These are phyloP conservation scores for Xerocomus amazonicus DNA, from an alignment of 1,284 basidiomycete species.

Conservation along the genomic window DNA sequence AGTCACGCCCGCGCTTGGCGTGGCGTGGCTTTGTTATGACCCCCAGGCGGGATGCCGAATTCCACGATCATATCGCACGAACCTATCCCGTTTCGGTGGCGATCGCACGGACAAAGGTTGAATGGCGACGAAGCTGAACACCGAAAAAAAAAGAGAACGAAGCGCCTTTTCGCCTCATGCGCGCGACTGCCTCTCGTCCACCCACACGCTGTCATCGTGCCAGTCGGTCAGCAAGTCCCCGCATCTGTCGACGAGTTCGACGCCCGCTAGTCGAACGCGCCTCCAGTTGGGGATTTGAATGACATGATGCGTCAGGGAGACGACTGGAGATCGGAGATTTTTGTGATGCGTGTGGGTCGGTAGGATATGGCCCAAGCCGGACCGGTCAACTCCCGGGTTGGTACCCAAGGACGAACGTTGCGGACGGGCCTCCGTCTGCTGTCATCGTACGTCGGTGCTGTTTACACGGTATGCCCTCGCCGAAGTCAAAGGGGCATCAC, in stretches of 20 bases:
- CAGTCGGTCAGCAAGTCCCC: not conserved
- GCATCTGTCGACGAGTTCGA: too few species aligned
- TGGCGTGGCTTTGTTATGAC: too few species aligned
- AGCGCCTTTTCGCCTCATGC: not conserved
- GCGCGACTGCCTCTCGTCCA: not conserved
- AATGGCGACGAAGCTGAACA: not conserved
- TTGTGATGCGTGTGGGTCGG: too few species aligned
- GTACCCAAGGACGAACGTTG: too few species aligned
- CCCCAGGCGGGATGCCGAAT: not conserved
- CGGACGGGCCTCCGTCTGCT: too few species aligned
- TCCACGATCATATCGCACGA: slow-evolving; percentile 1
- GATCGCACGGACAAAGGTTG: not conserved
- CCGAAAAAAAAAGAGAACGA: not conserved
- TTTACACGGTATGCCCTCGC: not conserved
- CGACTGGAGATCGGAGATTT: too few species aligned
- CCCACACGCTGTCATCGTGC: not conserved
- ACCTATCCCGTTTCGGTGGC: not conserved
- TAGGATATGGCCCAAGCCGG: too few species aligned
- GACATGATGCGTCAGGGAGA: too few species aligned
- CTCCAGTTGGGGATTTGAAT: too few species aligned
- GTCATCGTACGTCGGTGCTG: too few species aligned
- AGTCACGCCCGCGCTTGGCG: not conserved
- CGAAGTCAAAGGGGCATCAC: not conserved
- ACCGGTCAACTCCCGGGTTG: too few species aligned
- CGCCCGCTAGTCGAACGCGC: too few species aligned